These are phyloP conservation scores for Blepharisma stoltei DNA, from an alignment of 73 alveolate genomes.

Conservation along the genomic window DNA sequence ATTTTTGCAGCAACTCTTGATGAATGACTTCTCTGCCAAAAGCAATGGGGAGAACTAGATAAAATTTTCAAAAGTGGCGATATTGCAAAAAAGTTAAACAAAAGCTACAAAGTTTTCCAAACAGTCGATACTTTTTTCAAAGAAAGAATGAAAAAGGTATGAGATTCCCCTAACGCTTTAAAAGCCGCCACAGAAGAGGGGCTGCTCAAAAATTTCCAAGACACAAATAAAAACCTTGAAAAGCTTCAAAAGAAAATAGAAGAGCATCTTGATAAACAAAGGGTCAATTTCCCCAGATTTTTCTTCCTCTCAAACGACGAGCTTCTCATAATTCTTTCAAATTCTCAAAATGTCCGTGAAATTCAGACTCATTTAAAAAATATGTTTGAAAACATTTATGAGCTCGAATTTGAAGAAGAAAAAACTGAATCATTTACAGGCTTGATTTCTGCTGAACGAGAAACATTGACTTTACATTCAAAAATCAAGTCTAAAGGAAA, in stretches of 20 bases:
- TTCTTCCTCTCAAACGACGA: constrained; percentile 98
- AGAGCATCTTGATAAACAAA: constrained; percentile 70
- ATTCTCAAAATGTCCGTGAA: constrained; percentile 71
- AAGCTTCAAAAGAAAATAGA: constrained; percentile 74
- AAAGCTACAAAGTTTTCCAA: constrained; percentile 68
- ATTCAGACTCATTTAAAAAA: constrained; percentile 86
- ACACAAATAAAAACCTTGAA: constrained; percentile 71
- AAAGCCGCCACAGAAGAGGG: constrained; percentile 61
- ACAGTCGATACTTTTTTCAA: constrained; percentile 76
- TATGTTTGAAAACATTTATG: constrained; percentile 87
- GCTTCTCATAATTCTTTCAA: constrained; percentile 83
- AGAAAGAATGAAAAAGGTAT: constrained; percentile 65
- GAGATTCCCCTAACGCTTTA: constrained; percentile 58
- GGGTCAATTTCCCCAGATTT: constrained; percentile 96
- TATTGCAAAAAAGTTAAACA: constrained; percentile 76
- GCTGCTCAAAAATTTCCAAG: constrained; percentile 63
- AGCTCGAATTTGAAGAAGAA: constrained; percentile 74
- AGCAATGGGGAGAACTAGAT: constrained; percentile 75
- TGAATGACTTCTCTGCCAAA: constrained; percentile 62
- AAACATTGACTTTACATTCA: constrained; percentile 66
- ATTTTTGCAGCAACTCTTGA: constrained; percentile 33
- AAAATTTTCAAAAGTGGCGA: constrained; percentile 82
- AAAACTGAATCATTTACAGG: constrained; percentile 66
- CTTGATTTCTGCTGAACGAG: constrained; percentile 88
- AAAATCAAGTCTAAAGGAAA: constrained; percentile 79